These are phyloP conservation scores for Rubia peregrina DNA, from an alignment of 305 asterid species.

Conservation along the genomic window DNA sequence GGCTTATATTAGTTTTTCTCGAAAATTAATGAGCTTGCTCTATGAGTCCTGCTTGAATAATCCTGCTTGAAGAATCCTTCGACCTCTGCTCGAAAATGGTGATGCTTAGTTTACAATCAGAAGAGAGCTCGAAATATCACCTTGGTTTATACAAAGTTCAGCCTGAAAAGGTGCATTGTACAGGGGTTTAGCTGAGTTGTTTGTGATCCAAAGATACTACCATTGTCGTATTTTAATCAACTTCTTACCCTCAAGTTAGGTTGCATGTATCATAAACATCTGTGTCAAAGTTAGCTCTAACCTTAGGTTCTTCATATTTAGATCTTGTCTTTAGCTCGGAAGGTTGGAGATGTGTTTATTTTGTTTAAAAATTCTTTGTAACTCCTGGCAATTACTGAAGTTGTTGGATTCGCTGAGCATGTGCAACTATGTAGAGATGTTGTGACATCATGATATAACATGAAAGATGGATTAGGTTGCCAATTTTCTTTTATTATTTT, in stretches of 20 bases:
- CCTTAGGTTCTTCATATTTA: constrained; percentile 11
- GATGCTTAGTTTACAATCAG: constrained; percentile 13
- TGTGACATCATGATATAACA: constrained; percentile 11
- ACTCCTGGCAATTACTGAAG: constrained; percentile 3
- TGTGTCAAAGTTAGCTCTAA: not conserved
- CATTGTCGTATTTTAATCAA: not conserved
- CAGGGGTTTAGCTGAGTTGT: constrained; percentile 4
- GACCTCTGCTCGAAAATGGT: constrained; percentile 17
- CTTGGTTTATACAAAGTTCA: not conserved
- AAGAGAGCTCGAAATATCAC: not conserved
- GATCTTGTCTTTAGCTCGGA: not conserved
- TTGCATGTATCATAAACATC: constrained; percentile 19
- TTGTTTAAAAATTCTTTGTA: constrained; percentile 8
- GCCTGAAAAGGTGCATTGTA: not conserved
- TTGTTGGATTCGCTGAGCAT: constrained; percentile 1
- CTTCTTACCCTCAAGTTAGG: constrained; percentile 11
- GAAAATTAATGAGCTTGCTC: too few species aligned
- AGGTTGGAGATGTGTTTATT: constrained; percentile 15
- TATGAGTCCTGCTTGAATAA: too few species aligned
- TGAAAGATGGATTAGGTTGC: constrained; percentile 9
- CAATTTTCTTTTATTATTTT: not conserved
- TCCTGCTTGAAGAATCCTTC: too few species aligned
- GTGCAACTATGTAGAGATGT: not conserved
- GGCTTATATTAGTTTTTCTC: too few species aligned
- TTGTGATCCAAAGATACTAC: not conserved